A percentile compares a stretch with the other conserved stretches of the same genome.
Evolutionary conservation across 2,329 filamentous ascomycete species (phyloP).

Genomic region (Pezicula carpinea): DNA sequence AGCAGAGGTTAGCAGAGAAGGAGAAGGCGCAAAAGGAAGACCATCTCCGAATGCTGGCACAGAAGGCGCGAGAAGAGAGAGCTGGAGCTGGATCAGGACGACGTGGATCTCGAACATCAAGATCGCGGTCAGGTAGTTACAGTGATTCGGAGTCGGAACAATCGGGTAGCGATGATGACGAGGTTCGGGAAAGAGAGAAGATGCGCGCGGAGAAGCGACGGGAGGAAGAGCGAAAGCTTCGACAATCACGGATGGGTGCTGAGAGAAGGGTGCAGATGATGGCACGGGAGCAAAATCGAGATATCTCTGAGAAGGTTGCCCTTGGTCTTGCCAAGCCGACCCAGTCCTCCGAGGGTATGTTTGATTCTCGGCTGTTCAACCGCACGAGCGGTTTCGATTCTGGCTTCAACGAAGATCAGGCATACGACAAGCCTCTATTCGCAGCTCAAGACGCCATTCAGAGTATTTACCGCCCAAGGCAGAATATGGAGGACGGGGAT

Average conservation of each 20-base stretch:
- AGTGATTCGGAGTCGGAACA: conserved; percentile 44
- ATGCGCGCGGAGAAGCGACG: conserved; percentile 71
- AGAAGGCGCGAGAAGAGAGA: conserved; percentile 85
- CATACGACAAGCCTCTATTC: conserved; percentile 95
- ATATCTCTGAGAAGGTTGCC: conserved; percentile 96
- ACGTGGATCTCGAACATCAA: conserved; percentile 30
- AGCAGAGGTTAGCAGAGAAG: conserved; percentile 92
- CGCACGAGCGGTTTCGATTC: conserved; percentile 85
- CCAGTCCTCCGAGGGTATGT: conserved; percentile 89
- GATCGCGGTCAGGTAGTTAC: conserved; percentile 44
- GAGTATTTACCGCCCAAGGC: conserved; percentile 83
- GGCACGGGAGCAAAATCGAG: conserved; percentile 90
- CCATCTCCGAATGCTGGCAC: conserved; percentile 78
- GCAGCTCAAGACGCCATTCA: conserved; percentile 92
- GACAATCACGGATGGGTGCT: conserved; percentile 92
- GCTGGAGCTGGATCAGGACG: conserved; percentile 47
- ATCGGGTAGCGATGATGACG: conserved; percentile 43
- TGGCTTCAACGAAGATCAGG: conserved; percentile 96
- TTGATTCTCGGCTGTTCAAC: conserved; percentile 93
- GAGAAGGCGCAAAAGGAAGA: conserved; percentile 95
- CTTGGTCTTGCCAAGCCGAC: conserved; percentile 93
- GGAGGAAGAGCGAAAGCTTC: conserved; percentile 83
- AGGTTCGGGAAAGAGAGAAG: conserved; percentile 69
- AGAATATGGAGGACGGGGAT: conserved; percentile 69
- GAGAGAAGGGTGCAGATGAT: conserved; percentile 89